phyloP scores from a whole-genome alignment of 1,284 basidiomycete genomes.

The Tilletia setariae region DNA sequence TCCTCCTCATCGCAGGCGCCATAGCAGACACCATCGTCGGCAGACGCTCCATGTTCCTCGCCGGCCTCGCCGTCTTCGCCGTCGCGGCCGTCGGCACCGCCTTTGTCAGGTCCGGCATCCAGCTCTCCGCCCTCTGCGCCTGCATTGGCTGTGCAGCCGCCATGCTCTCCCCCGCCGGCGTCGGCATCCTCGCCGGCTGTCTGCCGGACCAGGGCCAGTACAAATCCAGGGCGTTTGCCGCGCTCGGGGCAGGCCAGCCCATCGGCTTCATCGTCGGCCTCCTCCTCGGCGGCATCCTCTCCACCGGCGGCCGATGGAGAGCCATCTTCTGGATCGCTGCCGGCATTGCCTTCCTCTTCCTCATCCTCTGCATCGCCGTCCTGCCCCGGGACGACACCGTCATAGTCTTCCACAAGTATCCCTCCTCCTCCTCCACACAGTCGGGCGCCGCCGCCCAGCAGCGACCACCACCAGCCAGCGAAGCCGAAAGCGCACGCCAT shows the following conservation, averaged over 20 bases:
- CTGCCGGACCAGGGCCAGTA: conserved; percentile 48
- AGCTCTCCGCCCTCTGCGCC: conserved; percentile 48
- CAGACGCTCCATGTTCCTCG: conserved; percentile 58
- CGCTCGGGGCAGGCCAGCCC: conserved; percentile 66
- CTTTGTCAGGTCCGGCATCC: conserved; percentile 47
- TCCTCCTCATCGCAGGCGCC: conserved; percentile 55
- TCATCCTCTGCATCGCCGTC: conserved; percentile 57
- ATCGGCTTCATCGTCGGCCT: conserved; percentile 63
- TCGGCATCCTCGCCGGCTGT: conserved; percentile 49
- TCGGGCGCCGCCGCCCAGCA: not conserved
- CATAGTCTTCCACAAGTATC: not conserved
- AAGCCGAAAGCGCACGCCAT: not conserved
- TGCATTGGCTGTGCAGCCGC: conserved; percentile 37
- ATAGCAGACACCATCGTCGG: conserved; percentile 57
- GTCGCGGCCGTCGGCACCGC: conserved; percentile 48
- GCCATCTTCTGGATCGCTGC: conserved; percentile 64
- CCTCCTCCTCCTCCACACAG: not conserved
- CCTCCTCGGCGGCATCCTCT: conserved; percentile 67
- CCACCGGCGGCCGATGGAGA: conserved; percentile 60
- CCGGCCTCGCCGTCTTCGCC: conserved; percentile 49
- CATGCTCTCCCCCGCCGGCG: conserved; percentile 31
- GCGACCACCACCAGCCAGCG: not conserved
- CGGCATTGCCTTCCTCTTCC: conserved; percentile 61
- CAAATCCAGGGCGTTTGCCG: conserved; percentile 50
- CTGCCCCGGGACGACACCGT: conserved; percentile 56